phyloP scores from a whole-genome alignment of 371 early-diverging fungal species.

The Rhizomucor miehei region DNA sequence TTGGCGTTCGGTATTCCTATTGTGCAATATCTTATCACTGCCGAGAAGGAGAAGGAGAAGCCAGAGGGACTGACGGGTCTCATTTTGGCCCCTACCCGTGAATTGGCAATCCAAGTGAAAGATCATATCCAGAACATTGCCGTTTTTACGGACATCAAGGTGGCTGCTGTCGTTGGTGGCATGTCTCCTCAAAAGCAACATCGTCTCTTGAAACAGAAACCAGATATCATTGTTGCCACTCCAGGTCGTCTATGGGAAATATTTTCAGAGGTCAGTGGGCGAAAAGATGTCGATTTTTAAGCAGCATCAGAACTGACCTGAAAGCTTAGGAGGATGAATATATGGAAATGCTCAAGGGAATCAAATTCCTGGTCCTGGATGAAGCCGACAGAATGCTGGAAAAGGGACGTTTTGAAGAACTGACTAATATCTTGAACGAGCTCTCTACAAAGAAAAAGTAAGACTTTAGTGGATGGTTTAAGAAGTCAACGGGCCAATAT shows the following conservation, averaged over 20 bases:
- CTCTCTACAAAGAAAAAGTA: constrained; percentile 52
- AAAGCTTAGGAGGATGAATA: constrained; percentile 44
- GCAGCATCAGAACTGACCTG: neutral
- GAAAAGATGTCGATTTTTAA: neutral
- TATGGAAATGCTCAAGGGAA: constrained; percentile 48
- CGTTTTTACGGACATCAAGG: constrained; percentile 50
- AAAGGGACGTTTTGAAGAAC: constrained; percentile 84
- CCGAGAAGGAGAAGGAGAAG: constrained; percentile 27
- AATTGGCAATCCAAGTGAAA: constrained; percentile 88
- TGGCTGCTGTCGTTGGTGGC: constrained; percentile 87
- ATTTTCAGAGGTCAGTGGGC: constrained; percentile 59
- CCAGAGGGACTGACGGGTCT: constrained; percentile 40
- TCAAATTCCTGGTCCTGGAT: constrained; percentile 85
- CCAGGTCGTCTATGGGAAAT: constrained; percentile 98
- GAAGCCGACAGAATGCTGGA: constrained; percentile 99
- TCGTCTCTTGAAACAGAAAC: constrained; percentile 63
- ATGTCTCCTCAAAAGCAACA: constrained; percentile 92
- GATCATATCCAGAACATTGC: constrained; percentile 70
- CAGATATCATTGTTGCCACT: constrained; percentile 94
- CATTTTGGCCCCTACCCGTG: constrained; percentile 89
- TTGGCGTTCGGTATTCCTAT: constrained; percentile 92
- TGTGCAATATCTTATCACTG: constrained; percentile 54
- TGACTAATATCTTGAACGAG: constrained; percentile 60
- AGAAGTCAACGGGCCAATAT: neutral
- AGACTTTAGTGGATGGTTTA: neutral